A percentile compares a stretch with the other conserved stretches of the same genome.
Conservation (phyloP, 2,329 filamentous ascomycete genomes). For the Aspergillus tamarii region DNA sequence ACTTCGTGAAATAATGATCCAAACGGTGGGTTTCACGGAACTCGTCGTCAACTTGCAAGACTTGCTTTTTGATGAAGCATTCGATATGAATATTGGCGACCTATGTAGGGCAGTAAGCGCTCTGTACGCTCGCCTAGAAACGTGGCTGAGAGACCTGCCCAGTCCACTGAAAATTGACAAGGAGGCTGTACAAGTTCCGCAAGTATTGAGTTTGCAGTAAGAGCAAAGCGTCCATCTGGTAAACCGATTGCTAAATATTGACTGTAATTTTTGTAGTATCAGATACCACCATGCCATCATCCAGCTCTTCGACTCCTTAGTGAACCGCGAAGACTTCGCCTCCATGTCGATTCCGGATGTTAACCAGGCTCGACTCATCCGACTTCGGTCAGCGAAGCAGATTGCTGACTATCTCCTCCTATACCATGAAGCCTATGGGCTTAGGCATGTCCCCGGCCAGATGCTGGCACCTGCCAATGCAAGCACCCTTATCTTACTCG, state of each 20-base stretch:
- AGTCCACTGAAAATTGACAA: constrained; percentile 19
- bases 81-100: constrained; percentile 15
- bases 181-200: constrained; percentile 23
- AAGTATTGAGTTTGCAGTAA: constrained; percentile 36
- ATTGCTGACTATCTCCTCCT: constrained; percentile 32
- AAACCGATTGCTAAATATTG: not conserved
- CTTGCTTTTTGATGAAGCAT: constrained; percentile 28
- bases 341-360: constrained; percentile 14
- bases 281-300: constrained; percentile 32
- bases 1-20: constrained; percentile 29
- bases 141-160: constrained; percentile 28
- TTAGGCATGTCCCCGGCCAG: constrained; percentile 33
- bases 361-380: constrained; percentile 19
- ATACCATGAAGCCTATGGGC: constrained; percentile 32
- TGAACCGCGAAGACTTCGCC: constrained; percentile 21
- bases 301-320: constrained; percentile 28
- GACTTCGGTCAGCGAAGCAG: constrained; percentile 27
- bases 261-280: constrained; percentile 25
- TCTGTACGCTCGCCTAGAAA: constrained; percentile 26
- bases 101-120: constrained; percentile 23
- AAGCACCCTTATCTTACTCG: constrained; percentile 26
- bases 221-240: constrained; percentile 4
- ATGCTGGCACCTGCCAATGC: constrained; percentile 30
- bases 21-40: constrained; percentile 26
- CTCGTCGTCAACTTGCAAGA: constrained; percentile 29